phyloP scores from a whole-genome alignment of 768 basidiomycete genomes.

The Termitomyces sp. region DNA sequence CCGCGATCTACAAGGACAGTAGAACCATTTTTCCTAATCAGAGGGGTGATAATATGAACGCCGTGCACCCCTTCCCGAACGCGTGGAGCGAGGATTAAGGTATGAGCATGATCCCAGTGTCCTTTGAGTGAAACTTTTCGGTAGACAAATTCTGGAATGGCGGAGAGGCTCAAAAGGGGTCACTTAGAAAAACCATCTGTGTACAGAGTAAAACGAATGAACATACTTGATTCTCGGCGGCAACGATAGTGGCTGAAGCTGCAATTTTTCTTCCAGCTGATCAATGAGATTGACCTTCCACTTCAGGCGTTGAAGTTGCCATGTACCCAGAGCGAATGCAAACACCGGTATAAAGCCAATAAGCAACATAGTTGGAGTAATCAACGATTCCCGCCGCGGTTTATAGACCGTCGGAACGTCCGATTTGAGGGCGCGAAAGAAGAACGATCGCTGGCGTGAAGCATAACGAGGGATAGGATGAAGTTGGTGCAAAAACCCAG shows the following conservation, averaged over 20 bases:
- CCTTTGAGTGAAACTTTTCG: constrained; percentile 81
- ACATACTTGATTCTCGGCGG: constrained; percentile 86
- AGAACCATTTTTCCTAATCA: constrained; percentile 73
- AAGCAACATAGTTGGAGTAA: constrained; percentile 68
- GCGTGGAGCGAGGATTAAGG: constrained; percentile 81
- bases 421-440: constrained; percentile 14
- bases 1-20: constrained; percentile 92
- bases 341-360: constrained; percentile 87
- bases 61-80: constrained; percentile 89
- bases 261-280: constrained; percentile 87
- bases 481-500: background rate
- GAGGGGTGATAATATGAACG: constrained; percentile 83
- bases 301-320: constrained; percentile 90
- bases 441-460: constrained; percentile 1
- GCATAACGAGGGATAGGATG: background rate
- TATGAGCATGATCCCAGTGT: constrained; percentile 70
- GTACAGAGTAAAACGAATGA: background rate
- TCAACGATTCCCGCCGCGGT: constrained; percentile 54
- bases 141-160: constrained; percentile 85
- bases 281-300: constrained; percentile 97
- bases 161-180: constrained; percentile 44
- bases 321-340: constrained; percentile 85
- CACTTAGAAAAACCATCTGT: constrained; percentile 14
- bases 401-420: constrained; percentile 49
- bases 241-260: constrained; percentile 70